These are phyloP conservation scores for Oryza coarctata DNA, from an alignment of 176 grass and related monocot species.

Conservation along the genomic window DNA sequence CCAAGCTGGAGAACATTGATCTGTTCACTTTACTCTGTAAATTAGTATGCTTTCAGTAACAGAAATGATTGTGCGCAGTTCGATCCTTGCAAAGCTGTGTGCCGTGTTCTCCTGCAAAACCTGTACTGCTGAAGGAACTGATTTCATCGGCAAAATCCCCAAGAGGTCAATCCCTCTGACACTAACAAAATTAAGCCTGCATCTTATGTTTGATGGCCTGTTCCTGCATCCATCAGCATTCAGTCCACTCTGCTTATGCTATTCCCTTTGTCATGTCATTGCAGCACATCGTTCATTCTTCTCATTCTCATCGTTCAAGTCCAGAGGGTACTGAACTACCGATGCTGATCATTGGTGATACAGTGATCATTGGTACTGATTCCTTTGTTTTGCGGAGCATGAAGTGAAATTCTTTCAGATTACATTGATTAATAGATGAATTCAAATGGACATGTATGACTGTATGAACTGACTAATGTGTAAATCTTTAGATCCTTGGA, in stretches of 20 bases:
- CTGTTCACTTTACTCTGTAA: not conserved
- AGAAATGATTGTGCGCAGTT: slow-evolving; percentile 40
- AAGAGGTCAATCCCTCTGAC: slow-evolving; percentile 34
- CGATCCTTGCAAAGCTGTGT: slow-evolving; percentile 36
- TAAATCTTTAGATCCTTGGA: too few relatives aligned
- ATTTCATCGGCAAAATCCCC: slow-evolving; percentile 40
- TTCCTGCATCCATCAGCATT: not conserved
- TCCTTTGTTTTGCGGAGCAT: not conserved
- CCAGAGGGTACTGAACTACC: slow-evolving; percentile 32
- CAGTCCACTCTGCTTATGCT: not conserved
- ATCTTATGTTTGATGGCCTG: not conserved
- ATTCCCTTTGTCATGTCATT: not conserved
- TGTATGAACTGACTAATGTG: not conserved
- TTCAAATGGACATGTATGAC: not conserved
- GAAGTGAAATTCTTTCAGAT: not conserved
- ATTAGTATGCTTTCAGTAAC: not conserved
- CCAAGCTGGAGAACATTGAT: not conserved
- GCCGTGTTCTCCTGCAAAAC: slow-evolving; percentile 23
- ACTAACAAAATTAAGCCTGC: not conserved
- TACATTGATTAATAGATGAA: not conserved
- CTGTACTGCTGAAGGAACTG: slow-evolving; percentile 41
- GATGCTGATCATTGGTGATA: not conserved
- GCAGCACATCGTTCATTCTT: slow-evolving; percentile 69
- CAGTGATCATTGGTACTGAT: not conserved
- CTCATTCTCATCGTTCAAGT: slow-evolving; percentile 52